phyloP scores from a whole-genome alignment of 1,284 basidiomycete genomes.

The Apiotrichum gamsii region DNA sequence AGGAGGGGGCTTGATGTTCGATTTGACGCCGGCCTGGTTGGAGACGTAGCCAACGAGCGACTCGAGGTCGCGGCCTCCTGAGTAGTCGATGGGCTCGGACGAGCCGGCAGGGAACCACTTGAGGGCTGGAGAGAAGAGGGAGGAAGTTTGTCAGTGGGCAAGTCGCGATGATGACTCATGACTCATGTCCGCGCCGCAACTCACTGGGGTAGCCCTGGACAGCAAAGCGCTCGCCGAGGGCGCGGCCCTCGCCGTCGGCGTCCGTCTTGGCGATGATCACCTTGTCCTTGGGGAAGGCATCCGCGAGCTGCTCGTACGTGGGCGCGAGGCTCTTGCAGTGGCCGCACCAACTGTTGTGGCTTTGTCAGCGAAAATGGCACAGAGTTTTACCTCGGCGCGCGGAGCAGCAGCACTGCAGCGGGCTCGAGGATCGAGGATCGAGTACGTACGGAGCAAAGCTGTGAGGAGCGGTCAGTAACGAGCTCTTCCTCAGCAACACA shows the following conservation, averaged over 20 bases:
- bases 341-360: slow-evolving; percentile 46
- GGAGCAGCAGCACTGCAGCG: too few species aligned
- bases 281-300: slow-evolving; percentile 69
- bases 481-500: too few species aligned
- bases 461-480: too few species aligned
- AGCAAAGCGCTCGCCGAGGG: slow-evolving; percentile 54
- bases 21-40: slow-evolving; percentile 69
- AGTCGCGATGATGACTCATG: too few species aligned
- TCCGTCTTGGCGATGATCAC: slow-evolving; percentile 89
- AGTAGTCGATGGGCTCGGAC: slow-evolving; percentile 64
- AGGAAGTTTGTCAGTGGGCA: too few species aligned
- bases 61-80: slow-evolving; percentile 74
- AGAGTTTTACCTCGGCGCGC: too few species aligned
- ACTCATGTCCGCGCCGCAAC: too few species aligned
- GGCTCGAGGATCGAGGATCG: too few species aligned
- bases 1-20: slow-evolving; percentile 75
- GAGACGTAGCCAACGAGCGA: slow-evolving; percentile 69
- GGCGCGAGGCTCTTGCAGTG: slow-evolving; percentile 63
- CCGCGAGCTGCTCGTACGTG: slow-evolving; percentile 77
- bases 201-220: slow-evolving; percentile 82
- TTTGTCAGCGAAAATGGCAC: slow-evolving; percentile 5
- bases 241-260: slow-evolving; percentile 75
- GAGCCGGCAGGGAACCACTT: slow-evolving; percentile 77
- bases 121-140: slow-evolving; percentile 61
- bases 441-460: slow-evolving; percentile 42